Conservation (phyloP, 2,329 filamentous ascomycete species). For the Ceratocystis diversiconidia region DNA sequence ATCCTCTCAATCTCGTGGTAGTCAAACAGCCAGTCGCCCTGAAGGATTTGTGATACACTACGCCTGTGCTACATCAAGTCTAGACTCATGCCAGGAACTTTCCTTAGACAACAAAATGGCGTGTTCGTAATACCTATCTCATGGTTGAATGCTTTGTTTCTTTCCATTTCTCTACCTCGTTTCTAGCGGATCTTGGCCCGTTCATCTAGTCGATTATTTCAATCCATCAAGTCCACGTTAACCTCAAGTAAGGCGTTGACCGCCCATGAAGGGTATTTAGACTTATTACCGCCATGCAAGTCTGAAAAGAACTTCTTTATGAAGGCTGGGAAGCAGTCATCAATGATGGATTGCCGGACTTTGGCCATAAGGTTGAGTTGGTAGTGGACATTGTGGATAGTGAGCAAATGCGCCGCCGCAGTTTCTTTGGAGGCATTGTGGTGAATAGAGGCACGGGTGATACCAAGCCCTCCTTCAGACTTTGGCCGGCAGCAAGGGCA, state of each 20-base stretch:
- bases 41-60: not conserved
- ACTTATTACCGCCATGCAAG: slow-evolving; percentile 44
- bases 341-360: slow-evolving; percentile 62
- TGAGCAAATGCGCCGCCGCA: slow-evolving; percentile 68
- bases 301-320: slow-evolving; percentile 63
- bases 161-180: not conserved
- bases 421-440: slow-evolving; percentile 92
- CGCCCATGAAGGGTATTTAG: slow-evolving; percentile 69
- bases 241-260: slow-evolving; percentile 64
- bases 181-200: not conserved
- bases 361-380: slow-evolving; percentile 70
- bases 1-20: not conserved
- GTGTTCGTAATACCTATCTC: not conserved
- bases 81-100: not conserved
- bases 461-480: slow-evolving; percentile 56
- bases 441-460: slow-evolving; percentile 80
- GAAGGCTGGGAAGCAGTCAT: slow-evolving; percentile 67
- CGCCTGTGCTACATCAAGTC: not conserved
- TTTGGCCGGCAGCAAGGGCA: slow-evolving; percentile 62
- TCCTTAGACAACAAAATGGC: not conserved
- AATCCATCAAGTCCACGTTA: slow-evolving; percentile 55
- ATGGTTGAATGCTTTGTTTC: not conserved
- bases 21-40: not conserved
- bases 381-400: slow-evolving; percentile 93
- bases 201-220: not conserved